Evolutionary conservation across 352 stramenopile genomes (phyloP), one percentile per base, ranked within the genome.

Genomic region (Globisporangium megalacanthum): DNA sequence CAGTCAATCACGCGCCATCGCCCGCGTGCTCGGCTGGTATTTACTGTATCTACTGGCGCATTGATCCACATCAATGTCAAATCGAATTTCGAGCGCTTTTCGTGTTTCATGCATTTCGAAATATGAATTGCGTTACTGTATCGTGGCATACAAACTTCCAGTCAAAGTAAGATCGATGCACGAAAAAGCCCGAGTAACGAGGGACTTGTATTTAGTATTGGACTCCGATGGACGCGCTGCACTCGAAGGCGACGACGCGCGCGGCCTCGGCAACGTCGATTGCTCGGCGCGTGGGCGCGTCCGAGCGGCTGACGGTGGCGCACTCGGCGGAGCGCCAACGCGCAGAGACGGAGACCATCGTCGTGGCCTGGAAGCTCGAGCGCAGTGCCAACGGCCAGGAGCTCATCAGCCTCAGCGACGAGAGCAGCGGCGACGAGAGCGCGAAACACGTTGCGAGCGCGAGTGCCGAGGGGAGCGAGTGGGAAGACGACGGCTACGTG

Each of bases 331-430:
- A 96, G 68, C 83, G 89, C 52, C 81, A 89, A 60, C 91, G 74
- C 53, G 86, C 75, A 19, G 72, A 96, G 48, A 77, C 97, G 61
- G 64, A 81, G 42, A 74, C 89, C 61, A 69, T 98, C 39, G 57
- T 77, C 39, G 83, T 94, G 55, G 86, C 53, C 56, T 90, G 88
- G 87, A 69, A 69, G 67, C 73, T 82, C 65, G 73, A 62, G 56
- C 81, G 70, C 47, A 57, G 65, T 53, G 66, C 54, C 42, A 71
- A 80, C 66, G 78, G 78, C 9, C 76, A 75, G 39, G 67, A 85
- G 11, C 79, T 78, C 58, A 81, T 87, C 56, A 80, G 67, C 37
- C 75, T 87, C 54, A 72, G 69, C 64, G 33, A 48, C 11, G 60
- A 68, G 20, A 72, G 66, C 54, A 70, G 69, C 58, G 58, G 73